These are phyloP conservation scores for Cajanus cajan DNA, from an alignment of 306 rosid genomes.

Conservation along the genomic window DNA sequence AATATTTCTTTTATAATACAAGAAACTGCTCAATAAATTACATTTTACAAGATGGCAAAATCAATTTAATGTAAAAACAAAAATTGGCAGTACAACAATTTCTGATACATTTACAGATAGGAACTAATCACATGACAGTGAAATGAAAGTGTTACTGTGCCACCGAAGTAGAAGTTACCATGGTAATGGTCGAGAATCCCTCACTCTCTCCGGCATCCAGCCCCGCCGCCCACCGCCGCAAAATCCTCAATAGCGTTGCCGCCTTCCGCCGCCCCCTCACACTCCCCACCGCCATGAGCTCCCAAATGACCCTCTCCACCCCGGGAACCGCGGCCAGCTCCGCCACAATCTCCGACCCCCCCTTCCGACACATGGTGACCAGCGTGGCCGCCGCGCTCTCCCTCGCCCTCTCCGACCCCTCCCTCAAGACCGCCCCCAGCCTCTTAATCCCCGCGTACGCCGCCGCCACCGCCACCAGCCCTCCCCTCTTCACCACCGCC, in stretches of 20 bases:
- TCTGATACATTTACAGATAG: slow-evolving; percentile 35
- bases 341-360: slow-evolving; percentile 74
- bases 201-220: slow-evolving; percentile 41
- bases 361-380: slow-evolving; percentile 74
- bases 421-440: slow-evolving; percentile 56
- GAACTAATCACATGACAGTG: neutral
- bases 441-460: slow-evolving; percentile 52
- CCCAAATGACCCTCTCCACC: slow-evolving; percentile 87
- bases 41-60: slow-evolving; percentile 20
- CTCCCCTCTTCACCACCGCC: slow-evolving; percentile 81
- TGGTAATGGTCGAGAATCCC: slow-evolving; percentile 25
- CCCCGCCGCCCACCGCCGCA: slow-evolving; percentile 90
- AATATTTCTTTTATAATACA: neutral
- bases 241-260: slow-evolving; percentile 68
- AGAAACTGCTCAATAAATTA: slow-evolving; percentile 18
- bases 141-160: neutral
- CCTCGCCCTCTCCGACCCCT: slow-evolving; percentile 72
- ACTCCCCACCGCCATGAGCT: slow-evolving; percentile 75
- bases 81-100: neutral
- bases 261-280: slow-evolving; percentile 78
- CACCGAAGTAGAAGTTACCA: slow-evolving; percentile 11
- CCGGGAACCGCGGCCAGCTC: slow-evolving; percentile 67
- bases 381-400: slow-evolving; percentile 91
- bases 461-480: slow-evolving; percentile 63
- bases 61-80: neutral